Evolutionary conservation across 768 basidiomycete genomes (phyloP), one percentile per base, ranked within the genome.

Genomic region (Tephrocybe sp.): DNA sequence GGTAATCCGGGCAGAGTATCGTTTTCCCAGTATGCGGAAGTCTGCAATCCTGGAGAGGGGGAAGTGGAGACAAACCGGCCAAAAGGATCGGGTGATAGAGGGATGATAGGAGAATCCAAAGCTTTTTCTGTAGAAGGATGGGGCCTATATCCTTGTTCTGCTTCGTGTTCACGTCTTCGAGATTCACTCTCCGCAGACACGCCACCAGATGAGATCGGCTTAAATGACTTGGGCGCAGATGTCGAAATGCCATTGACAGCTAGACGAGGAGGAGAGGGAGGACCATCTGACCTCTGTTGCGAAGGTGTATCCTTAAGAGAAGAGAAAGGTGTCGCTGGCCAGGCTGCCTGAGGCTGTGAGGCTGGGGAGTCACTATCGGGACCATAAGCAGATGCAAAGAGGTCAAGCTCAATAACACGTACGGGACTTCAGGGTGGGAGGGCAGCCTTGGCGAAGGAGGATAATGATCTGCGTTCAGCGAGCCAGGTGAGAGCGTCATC

Each of bases 1-100:
- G 55, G 48, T 30, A 48, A 49, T 3, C 49, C 30, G 17, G 60
- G 49, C 14, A 52, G 17, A 11, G 52, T 13, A 23, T 63, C 60
- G 22, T 63, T 57, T 16, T 80, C 77, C 80, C 80, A 79, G 51
- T 77, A 73, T 4, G 72, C 61, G 31, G 68, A 63, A 26, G 73
- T 58, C 32, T 67, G 65, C 49, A 56, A 57, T 42, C 59, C 35
- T 38, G 58, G 51, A 12, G 55, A 46, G 26, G 69, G 59, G 23
- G 72, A 64, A 14, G 71, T 58, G 2, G 87, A 89, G 30, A 88
- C 74, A 59, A 79, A 85, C 22, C 88, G 78, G 10, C 85, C 83
- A 60, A 92, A 91, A 22, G 89, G 89, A 68, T 92, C 89, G 7
- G 89, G 87, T 9, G 88, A 87, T n/a, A 90, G 71, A 34, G 90